phyloP scores from a whole-genome alignment of 1,284 basidiomycete genomes.

The Tylopilus sp. region DNA sequence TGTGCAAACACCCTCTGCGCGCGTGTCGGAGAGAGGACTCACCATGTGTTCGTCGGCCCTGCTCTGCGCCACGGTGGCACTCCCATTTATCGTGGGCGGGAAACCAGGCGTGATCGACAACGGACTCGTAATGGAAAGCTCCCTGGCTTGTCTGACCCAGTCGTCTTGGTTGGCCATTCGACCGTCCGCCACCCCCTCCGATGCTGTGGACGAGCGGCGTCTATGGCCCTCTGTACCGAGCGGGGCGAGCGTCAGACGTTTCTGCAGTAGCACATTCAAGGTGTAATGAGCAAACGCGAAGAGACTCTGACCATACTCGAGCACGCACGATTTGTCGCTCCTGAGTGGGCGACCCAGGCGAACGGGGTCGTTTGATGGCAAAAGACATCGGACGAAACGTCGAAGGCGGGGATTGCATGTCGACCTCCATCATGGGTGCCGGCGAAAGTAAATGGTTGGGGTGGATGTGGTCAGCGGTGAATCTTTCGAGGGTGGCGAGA shows the following conservation, averaged over 20 bases:
- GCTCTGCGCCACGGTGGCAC: constrained; percentile 13
- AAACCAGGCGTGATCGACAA: constrained; percentile 22
- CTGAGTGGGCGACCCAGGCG: constrained; percentile 47
- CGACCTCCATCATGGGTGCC: constrained; percentile 45
- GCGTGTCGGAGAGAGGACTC: constrained; percentile 1
- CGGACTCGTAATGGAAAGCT: constrained; percentile 59
- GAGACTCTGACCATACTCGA: neutral
- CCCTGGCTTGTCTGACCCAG: constrained; percentile 64
- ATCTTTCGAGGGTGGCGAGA: neutral
- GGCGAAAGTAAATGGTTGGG: neutral
- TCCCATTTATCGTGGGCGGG: constrained; percentile 3
- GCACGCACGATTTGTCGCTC: constrained; percentile 53
- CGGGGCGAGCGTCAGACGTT: constrained; percentile 51
- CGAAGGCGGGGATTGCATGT: constrained; percentile 46
- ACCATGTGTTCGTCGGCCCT: constrained; percentile 31
- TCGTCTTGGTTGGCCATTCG: constrained; percentile 54
- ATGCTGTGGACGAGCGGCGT: constrained; percentile 18
- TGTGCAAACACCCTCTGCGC: neutral
- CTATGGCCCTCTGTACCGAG: constrained; percentile 23
- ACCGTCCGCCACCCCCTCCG: constrained; percentile 25
- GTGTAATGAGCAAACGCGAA: neutral
- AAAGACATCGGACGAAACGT: constrained; percentile 33
- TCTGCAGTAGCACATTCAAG: constrained; percentile 39
- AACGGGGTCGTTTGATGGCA: constrained; percentile 54
- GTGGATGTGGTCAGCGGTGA: neutral